Conservation (phyloP, 306 rosid species). For the Cucumis melo region DNA sequence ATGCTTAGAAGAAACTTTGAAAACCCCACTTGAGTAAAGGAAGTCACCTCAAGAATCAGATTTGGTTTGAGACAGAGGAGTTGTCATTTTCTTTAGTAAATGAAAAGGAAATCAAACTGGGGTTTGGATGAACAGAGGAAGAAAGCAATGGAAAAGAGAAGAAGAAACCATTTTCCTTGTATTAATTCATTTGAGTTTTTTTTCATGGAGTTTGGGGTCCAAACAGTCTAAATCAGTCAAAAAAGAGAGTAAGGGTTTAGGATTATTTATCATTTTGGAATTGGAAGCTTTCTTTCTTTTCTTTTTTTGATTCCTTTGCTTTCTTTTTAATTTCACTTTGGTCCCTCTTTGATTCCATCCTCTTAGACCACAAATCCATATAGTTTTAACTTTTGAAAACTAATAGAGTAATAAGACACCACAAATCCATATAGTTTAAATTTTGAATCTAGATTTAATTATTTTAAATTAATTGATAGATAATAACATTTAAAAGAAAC, state of each 20-base stretch:
- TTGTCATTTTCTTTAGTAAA: neutral
- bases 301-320: neutral
- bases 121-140: neutral
- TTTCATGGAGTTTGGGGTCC: neutral
- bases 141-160: neutral
- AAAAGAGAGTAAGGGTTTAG: neutral
- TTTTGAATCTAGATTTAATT: no score
- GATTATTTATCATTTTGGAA: neutral
- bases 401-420: no score
- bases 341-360: no score
- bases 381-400: no score
- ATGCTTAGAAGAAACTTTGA: neutral
- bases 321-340: no score
- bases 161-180: neutral
- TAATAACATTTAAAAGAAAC: no score
- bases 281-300: neutral
- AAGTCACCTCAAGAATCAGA: slow-evolving; percentile 5
- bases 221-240: neutral
- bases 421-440: no score
- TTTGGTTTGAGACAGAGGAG: neutral
- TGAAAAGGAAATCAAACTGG: neutral
- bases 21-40: neutral
- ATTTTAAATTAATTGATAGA: no score
- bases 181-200: neutral
- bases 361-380: no score